Evolutionary conservation across 225 moss, liverwort and hornwort genomes (phyloP).

Genomic region (Sphagnum tenellum): DNA sequence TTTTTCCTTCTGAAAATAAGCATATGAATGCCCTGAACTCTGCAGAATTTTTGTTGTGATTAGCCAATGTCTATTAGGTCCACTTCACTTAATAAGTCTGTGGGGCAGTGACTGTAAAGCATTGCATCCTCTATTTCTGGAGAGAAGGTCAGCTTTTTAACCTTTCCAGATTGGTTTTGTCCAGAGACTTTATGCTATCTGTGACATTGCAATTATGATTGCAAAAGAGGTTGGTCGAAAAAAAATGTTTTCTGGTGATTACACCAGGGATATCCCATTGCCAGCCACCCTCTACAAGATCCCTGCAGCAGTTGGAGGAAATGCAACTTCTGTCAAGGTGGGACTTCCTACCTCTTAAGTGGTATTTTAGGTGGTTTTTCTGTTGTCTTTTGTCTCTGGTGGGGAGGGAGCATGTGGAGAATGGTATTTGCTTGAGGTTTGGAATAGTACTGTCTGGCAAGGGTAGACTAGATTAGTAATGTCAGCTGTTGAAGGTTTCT

Average conservation of each 20-base stretch:
- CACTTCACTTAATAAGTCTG: background rate
- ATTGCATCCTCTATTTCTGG: background rate
- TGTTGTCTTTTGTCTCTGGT: no score
- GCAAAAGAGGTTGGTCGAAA: conserved; percentile 85
- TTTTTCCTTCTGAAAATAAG: background rate
- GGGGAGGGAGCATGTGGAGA: no score
- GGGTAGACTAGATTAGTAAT: no score
- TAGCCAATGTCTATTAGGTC: background rate
- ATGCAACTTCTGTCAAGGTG: conserved; percentile 27
- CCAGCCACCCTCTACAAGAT: conserved; percentile 64
- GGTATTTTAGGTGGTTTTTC: no score
- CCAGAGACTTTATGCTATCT: conserved; percentile 62
- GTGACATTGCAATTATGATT: conserved; percentile 79
- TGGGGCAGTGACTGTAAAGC: background rate
- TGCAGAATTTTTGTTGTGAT: background rate
- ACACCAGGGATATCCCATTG: conserved; percentile 72
- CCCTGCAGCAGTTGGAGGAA: conserved; percentile 33
- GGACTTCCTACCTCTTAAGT: background rate
- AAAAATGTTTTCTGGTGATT: conserved; percentile 62
- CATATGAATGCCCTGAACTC: background rate
- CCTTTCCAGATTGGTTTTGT: background rate
- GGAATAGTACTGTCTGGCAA: no score
- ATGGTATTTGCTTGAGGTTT: no score
- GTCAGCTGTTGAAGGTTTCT: no score
- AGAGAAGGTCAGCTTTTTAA: background rate